phyloP scores from a whole-genome alignment of 192 early-diverging fungal species.

The Podila epigama region DNA sequence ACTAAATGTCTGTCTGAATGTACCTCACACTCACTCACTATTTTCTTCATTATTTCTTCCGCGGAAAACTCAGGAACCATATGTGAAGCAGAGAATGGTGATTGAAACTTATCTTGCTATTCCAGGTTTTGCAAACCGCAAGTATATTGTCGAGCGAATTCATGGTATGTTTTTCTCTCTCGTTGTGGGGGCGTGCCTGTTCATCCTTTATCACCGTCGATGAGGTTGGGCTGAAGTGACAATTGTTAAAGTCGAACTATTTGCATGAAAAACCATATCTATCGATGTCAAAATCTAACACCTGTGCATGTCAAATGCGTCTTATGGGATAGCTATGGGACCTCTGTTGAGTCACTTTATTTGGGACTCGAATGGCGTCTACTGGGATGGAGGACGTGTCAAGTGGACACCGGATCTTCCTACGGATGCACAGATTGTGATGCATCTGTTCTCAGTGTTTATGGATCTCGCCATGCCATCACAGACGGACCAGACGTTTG shows the following conservation, averaged over 20 bases:
- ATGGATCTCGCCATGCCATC: slow-evolving; percentile 65
- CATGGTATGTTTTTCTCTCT: slow-evolving; percentile 23
- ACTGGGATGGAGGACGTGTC: slow-evolving; percentile 27
- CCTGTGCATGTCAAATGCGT: background rate
- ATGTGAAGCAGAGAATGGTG: slow-evolving; percentile 29
- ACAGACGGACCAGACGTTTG: slow-evolving; percentile 42
- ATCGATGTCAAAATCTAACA: too few relatives aligned
- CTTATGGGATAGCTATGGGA: slow-evolving; percentile 19
- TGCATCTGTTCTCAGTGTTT: slow-evolving; percentile 68
- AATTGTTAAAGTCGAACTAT: too few relatives aligned
- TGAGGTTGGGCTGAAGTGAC: too few relatives aligned
- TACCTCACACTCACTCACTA: background rate
- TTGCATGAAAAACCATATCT: too few relatives aligned
- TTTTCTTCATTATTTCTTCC: too few relatives aligned
- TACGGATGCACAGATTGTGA: slow-evolving; percentile 64
- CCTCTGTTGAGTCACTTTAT: slow-evolving; percentile 37
- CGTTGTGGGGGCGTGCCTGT: too few relatives aligned
- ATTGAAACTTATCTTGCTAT: slow-evolving; percentile 35
- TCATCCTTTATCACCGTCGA: too few relatives aligned
- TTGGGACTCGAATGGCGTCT: slow-evolving; percentile 37
- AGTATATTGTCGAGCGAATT: slow-evolving; percentile 40
- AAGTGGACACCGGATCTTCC: slow-evolving; percentile 46
- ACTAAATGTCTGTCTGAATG: background rate
- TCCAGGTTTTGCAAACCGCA: slow-evolving; percentile 40
- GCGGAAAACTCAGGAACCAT: slow-evolving; percentile 6